These are phyloP conservation scores for Saprolegnia diclina DNA, from an alignment of 352 stramenopile genomes.

Conservation along the genomic window DNA sequence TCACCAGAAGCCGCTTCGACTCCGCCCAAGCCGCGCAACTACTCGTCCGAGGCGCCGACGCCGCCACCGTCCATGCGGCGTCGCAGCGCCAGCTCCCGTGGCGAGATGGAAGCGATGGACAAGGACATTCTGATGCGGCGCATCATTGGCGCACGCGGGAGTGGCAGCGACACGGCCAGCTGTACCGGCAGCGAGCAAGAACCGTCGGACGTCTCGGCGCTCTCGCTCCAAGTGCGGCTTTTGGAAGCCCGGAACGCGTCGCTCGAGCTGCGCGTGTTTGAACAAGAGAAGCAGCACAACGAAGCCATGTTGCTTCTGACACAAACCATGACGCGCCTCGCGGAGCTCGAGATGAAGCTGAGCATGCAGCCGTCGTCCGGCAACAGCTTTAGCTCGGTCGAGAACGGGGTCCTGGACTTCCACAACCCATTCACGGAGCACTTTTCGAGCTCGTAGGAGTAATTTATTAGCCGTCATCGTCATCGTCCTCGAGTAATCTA, in stretches of 20 bases:
- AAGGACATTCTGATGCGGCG: conserved; percentile 9
- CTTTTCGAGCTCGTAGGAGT: conserved; percentile 5
- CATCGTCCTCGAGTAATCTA: too few species aligned
- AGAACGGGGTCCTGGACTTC: conserved; percentile 13
- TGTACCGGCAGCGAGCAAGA: conserved; percentile 5
- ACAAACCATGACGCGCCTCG: conserved; percentile 79
- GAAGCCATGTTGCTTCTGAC: conserved; percentile 81
- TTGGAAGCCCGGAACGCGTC: conserved; percentile 74
- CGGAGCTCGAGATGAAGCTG: conserved; percentile 54
- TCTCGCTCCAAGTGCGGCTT: conserved; percentile 48
- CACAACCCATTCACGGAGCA: conserved; percentile 25
- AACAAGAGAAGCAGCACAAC: conserved; percentile 83
- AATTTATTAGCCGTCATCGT: conserved; percentile 12
- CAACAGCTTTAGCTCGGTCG: background rate
- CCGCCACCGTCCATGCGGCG: conserved; percentile 9
- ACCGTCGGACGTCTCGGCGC: conserved; percentile 9
- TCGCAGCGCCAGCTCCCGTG: background rate
- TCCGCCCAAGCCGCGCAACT: background rate
- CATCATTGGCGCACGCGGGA: conserved; percentile 3
- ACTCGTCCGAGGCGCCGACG: background rate
- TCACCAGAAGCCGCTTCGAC: background rate
- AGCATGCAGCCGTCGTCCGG: background rate
- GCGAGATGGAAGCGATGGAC: conserved; percentile 13
- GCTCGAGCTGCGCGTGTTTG: conserved; percentile 52
- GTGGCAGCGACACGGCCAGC: conserved; percentile 8